Percentiles rank a stretch among this genome's conserved stretches.
phyloP scores from a whole-genome alignment of 2,329 filamentous ascomycete species.

The Xylaria hypoxylon region DNA sequence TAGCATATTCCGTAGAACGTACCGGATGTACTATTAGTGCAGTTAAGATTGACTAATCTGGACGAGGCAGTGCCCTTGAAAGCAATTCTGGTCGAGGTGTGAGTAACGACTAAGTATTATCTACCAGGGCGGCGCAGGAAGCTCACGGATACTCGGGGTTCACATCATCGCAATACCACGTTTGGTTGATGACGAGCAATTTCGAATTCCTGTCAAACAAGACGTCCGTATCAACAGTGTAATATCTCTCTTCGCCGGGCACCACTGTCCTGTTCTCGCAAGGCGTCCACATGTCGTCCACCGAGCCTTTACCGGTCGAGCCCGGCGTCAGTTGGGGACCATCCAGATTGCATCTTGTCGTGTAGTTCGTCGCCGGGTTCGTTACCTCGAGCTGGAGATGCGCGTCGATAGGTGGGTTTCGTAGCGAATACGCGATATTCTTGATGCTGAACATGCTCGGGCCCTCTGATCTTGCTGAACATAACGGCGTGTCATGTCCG shows the following conservation, averaged over 20 bases:
- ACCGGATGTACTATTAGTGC: conserved; percentile 6
- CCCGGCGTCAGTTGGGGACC: conserved; percentile 4
- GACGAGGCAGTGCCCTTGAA: conserved; percentile 26
- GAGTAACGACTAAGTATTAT: too few species aligned
- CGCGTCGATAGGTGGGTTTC: conserved; percentile 8
- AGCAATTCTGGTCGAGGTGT: conserved; percentile 12
- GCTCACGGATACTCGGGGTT: conserved; percentile 28
- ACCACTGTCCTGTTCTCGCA: conserved; percentile 11
- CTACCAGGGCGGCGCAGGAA: too few species aligned
- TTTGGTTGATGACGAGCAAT: conserved; percentile 23
- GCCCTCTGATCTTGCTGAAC: conserved; percentile 21
- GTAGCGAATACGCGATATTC: conserved; percentile 17
- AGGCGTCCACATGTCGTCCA: conserved; percentile 15
- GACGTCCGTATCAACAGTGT: conserved; percentile 22
- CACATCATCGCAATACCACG: conserved; percentile 30
- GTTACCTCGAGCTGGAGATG: conserved; percentile 21
- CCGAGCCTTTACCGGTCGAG: neutral
- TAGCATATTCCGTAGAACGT: neutral
- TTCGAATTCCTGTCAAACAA: conserved; percentile 21
- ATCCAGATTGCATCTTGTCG: conserved; percentile 9
- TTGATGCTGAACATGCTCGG: conserved; percentile 19
- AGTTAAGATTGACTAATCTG: conserved; percentile 18
- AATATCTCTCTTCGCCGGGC: conserved; percentile 14
- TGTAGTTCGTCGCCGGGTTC: conserved; percentile 24
- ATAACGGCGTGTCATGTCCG: conserved; percentile 17